Base-by-base conservation (phyloP, 768 basidiomycete genomes). In the Amanita pseudoporphyria region DNA sequence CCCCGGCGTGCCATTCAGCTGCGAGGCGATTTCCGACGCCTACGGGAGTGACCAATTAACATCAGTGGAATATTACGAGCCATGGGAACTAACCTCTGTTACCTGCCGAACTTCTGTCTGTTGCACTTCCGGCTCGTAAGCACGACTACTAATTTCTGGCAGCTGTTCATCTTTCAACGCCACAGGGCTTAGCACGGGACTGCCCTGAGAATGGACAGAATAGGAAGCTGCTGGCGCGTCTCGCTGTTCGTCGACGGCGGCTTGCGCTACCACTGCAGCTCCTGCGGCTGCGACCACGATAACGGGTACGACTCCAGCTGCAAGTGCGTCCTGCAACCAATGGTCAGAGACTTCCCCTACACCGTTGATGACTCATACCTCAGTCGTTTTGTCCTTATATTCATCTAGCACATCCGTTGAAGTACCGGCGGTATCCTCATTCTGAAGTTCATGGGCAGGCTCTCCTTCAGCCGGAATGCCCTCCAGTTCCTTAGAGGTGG, bases 131-230 rank as follows among this genome's bases (percentile, higher is more conserved):
- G 46, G 13, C 21, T 33, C 22, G 19, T 47, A 37, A 5, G 12
- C 19, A 21, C 39, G 30, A 21, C n/a, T 31, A 16, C 18, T 28
- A 5, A 10, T 16, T n/a, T 41, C 36, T 16, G 28, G 12, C 18
- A 37, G 47, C 21, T 36, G 12, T 22, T 52, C 33, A 32, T 22
- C 39, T 30, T 19, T 18, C 45, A 36, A 55, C 52, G 14, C 53
- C 56, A 33, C n/a, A 26, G 56, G 36, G 21, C 10, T 31, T 4
- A 51, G 56, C 13, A 58, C 48, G 26, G 63, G 60, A 45, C 64
- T 68, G 30, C 70, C 70, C 52, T 72, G 71, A 18, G 58, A 62
- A 21, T 67, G 64, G 2, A 69, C 68, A 5, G 70, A 71, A 49
- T 71, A 70, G n/a, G 70, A 70, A 28, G 68, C 57, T 40, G 53